Conservation (phyloP, 768 basidiomycete genomes). For the Hortiboletus flavorubellus region DNA sequence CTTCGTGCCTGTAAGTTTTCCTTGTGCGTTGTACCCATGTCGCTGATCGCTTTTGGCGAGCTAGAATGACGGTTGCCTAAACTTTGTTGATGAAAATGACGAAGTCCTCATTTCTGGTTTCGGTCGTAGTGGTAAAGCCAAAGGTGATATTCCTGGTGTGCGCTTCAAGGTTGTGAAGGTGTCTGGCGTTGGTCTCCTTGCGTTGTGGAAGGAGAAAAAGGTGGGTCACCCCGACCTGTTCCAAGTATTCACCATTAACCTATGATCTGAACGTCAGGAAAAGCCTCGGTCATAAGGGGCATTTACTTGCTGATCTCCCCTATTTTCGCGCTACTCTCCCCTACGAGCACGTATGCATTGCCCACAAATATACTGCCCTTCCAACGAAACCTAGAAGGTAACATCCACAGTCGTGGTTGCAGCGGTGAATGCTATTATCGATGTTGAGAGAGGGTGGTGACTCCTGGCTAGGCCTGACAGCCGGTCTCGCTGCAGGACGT, state of each 20-base stretch:
- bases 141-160: conserved; percentile 99
- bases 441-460: conserved; percentile 1
- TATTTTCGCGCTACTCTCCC: conserved; percentile 8
- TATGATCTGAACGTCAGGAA: conserved; percentile 43
- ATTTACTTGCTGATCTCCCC: neutral
- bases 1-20: conserved; percentile 86
- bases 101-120: conserved; percentile 99
- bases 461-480: no score
- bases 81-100: conserved; percentile 99
- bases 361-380: conserved; percentile 12
- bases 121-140: conserved; percentile 99
- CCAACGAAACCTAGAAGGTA: conserved; percentile 16
- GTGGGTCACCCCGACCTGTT: conserved; percentile 38
- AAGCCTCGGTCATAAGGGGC: conserved; percentile 61
- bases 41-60: conserved; percentile 5
- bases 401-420: neutral
- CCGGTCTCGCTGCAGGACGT: no score
- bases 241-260: neutral
- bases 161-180: conserved; percentile 99
- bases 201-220: conserved; percentile 99
- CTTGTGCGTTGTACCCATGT: neutral
- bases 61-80: conserved; percentile 94
- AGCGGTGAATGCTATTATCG: conserved; percentile 9
- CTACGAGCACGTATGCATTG: conserved; percentile 31
- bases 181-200: conserved; percentile 96